A percentile compares a stretch with the other conserved stretches of the same genome.
phyloP scores from a whole-genome alignment of 2,329 filamentous ascomycete species.

The Colletotrichum orchidophilum region DNA sequence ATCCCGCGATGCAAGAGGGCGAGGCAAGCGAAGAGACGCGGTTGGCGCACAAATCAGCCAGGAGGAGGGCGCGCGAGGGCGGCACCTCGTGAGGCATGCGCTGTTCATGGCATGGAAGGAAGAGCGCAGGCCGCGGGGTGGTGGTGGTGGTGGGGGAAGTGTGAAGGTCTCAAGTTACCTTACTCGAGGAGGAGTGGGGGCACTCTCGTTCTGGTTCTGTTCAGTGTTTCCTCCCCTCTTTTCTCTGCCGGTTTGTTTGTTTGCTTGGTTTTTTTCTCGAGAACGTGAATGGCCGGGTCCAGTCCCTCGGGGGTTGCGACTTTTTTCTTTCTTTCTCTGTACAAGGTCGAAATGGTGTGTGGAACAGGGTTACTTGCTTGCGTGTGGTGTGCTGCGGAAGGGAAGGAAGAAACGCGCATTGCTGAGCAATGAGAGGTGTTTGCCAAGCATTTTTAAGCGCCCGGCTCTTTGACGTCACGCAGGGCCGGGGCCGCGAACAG shows the following conservation, averaged over 20 bases:
- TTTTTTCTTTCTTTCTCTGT: neutral
- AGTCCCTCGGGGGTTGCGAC: too few relatives aligned
- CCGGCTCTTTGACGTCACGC: slow-evolving; percentile 32
- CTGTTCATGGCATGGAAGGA: slow-evolving; percentile 28
- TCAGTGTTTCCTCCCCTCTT: neutral
- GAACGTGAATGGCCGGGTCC: neutral
- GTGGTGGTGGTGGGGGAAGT: neutral
- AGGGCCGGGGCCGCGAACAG: slow-evolving; percentile 8
- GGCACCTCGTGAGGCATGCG: slow-evolving; percentile 27
- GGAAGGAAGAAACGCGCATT: slow-evolving; percentile 26
- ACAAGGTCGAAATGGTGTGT: neutral
- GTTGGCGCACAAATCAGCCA: slow-evolving; percentile 22
- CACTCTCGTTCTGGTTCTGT: neutral
- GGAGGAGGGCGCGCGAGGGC: slow-evolving; percentile 8
- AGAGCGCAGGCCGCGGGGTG: neutral
- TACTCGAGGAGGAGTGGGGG: neutral
- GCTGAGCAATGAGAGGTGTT: neutral
- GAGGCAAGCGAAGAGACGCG: slow-evolving; percentile 26
- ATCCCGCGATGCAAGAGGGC: slow-evolving; percentile 9
- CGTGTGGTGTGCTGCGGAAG: slow-evolving; percentile 8
- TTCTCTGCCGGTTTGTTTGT: neutral
- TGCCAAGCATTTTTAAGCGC: slow-evolving; percentile 32
- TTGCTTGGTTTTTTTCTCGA: neutral
- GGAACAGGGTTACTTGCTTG: neutral
- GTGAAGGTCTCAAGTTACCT: neutral